Base-by-base conservation (phyloP, 2,329 filamentous ascomycete species). In the Huntiella abstrusa region DNA sequence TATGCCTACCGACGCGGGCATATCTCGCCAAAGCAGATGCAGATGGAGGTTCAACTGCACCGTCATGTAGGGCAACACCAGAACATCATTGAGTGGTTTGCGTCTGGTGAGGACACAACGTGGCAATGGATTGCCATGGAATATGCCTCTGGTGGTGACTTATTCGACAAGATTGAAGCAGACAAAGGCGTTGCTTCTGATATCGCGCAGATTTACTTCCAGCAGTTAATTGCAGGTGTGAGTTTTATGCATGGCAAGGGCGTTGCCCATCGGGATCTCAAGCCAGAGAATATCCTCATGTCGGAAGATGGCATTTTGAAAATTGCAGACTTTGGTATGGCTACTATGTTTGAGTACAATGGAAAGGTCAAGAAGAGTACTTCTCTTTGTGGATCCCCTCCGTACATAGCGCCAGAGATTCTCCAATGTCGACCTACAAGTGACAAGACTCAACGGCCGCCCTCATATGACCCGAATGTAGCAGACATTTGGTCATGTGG, bases 41-140 rank as follows among this genome's bases (percentile, higher is more conserved):
- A 79, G 55, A 84, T 93, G 73, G 91, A 98, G 64, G 82, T 93
- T 36, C 82, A 83, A 3, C 71, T 98, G 13, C 91, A 98, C 65
- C 80, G 78, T 44, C 81, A 88, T 57, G 79, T 96, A 47, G 84
- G 83, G 41, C 79, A 83, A 53, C 92, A 98, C 59, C 76, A 80
- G 46, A 94, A 98, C 61, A 81, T 98, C 53, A 95, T 98, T 56
- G 80, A 85, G 58, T 95, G 85, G 71, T 86, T 92, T 55, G 79
- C 81, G 37, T 82, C 80, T 1, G 88, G 86, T 46, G 84, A 95
- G 60, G 87, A 98, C 59, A 57, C 69, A 0, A 65, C 79, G 13
- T 98, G 91, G 88, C 76, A 83, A 54, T 98, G 91, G 91, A 94
- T 98, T 55, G 88, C 87, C 35, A 95, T 98, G 86, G 91, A 98